Conservation (phyloP, 306 rosid species). For the Abrus pulchellus region DNA sequence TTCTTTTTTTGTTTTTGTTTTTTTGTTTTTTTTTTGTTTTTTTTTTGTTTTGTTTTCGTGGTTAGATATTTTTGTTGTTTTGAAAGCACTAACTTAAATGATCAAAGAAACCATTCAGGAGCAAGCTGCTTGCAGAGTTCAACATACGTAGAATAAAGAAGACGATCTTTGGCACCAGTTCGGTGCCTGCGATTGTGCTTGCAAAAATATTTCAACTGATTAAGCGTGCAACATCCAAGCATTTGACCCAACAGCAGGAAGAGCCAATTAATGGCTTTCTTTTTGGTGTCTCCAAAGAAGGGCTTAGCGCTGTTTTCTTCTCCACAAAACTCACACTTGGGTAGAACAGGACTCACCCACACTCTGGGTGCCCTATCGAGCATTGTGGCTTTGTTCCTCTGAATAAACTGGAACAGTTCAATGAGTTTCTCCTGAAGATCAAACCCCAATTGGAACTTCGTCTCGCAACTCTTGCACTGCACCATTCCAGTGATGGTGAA, state of each 20-base stretch:
- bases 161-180: slow-evolving; percentile 69
- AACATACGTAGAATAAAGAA: slow-evolving; percentile 61
- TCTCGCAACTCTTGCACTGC: slow-evolving; percentile 57
- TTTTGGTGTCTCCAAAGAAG: slow-evolving; percentile 34
- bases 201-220: slow-evolving; percentile 67
- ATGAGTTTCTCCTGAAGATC: slow-evolving; percentile 5
- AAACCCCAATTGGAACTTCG: slow-evolving; percentile 2
- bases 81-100: too few species aligned
- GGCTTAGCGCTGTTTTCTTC: slow-evolving; percentile 55
- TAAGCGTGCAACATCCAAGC: slow-evolving; percentile 61
- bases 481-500: slow-evolving; percentile 43
- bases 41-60: too few species aligned
- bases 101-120: neutral
- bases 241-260: slow-evolving; percentile 66
- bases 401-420: neutral
- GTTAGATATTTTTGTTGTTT: too few species aligned
- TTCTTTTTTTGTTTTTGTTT: too few species aligned
- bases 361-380: slow-evolving; percentile 53
- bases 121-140: slow-evolving; percentile 59
- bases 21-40: too few species aligned
- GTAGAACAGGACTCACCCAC: slow-evolving; percentile 58
- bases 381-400: neutral
- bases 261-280: slow-evolving; percentile 64
- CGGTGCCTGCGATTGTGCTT: slow-evolving; percentile 58
- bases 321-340: slow-evolving; percentile 51